phyloP scores from a whole-genome alignment of 1,139 yeast genomes.

The Yamadazyma atlantica region DNA sequence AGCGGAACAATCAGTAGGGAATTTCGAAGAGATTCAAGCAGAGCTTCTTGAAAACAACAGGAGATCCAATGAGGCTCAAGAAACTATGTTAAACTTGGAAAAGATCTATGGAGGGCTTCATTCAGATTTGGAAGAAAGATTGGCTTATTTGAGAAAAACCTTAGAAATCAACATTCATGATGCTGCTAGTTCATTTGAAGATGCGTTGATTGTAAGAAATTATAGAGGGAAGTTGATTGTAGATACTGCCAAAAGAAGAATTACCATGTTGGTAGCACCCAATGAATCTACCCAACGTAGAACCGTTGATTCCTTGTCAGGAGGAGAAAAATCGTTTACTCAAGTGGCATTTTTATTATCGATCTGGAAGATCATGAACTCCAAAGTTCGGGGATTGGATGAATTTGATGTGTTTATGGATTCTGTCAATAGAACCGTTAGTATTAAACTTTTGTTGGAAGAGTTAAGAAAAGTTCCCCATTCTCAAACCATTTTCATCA shows the following conservation, averaged over 20 bases:
- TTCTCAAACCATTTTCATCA: constrained; percentile 87
- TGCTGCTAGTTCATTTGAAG: constrained; percentile 49
- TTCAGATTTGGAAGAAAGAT: constrained; percentile 45
- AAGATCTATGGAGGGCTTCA: constrained; percentile 24
- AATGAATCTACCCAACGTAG: constrained; percentile 58
- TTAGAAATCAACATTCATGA: constrained; percentile 32
- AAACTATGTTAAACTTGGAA: constrained; percentile 23
- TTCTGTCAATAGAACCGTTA: constrained; percentile 80
- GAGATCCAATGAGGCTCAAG: constrained; percentile 30
- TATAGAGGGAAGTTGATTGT: constrained; percentile 72
- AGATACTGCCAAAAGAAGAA: constrained; percentile 50
- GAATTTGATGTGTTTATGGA: constrained; percentile 99
- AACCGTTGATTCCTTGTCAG: constrained; percentile 82
- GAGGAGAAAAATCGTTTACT: constrained; percentile 95
- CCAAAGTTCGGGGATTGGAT: constrained; percentile 85
- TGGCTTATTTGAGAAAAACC: constrained; percentile 50
- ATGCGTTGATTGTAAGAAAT: constrained; percentile 64
- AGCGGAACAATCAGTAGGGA: constrained; percentile 37
- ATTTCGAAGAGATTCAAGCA: constrained; percentile 38
- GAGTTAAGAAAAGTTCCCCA: constrained; percentile 62
- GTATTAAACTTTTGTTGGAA: constrained; percentile 70
- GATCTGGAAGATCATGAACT: constrained; percentile 91
- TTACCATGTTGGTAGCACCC: constrained; percentile 61
- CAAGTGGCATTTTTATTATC: constrained; percentile 86
- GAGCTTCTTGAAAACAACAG: constrained; percentile 27